phyloP scores from a whole-genome alignment of 2,329 filamentous ascomycete species.

The Ophiocordyceps camponoti-leonardi region DNA sequence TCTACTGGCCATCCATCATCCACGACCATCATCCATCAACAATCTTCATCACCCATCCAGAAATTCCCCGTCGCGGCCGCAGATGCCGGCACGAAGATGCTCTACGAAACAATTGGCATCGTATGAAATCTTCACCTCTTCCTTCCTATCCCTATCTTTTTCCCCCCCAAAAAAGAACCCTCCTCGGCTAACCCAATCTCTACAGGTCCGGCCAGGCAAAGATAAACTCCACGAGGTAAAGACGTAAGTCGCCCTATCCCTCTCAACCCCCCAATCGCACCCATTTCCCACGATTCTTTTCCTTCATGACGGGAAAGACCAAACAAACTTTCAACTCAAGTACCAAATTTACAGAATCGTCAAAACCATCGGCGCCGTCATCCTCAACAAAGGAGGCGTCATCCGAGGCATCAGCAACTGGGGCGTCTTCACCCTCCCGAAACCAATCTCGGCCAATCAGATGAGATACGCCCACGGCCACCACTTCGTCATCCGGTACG shows the following conservation, averaged over 20 bases:
- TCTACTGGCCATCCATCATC: too few relatives aligned
- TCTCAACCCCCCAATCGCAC: too few relatives aligned
- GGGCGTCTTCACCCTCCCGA: constrained; percentile 80
- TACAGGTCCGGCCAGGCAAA: constrained; percentile 78
- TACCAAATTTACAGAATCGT: constrained; percentile 54
- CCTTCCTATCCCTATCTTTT: neutral
- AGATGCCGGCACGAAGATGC: constrained; percentile 42
- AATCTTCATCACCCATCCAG: neutral
- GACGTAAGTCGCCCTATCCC: constrained; percentile 46
- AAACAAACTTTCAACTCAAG: neutral
- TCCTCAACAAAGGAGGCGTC: constrained; percentile 73
- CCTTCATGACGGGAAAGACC: neutral
- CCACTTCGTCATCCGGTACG: constrained; percentile 97
- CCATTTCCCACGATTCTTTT: neutral
- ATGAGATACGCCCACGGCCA: constrained; percentile 71
- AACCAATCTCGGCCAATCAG: constrained; percentile 63
- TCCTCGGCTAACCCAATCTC: constrained; percentile 4
- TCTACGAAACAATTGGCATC: constrained; percentile 95
- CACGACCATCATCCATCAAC: too few relatives aligned
- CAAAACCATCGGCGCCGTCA: constrained; percentile 62
- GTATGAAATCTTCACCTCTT: constrained; percentile 40
- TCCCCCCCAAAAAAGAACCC: neutral
- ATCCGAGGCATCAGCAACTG: constrained; percentile 89
- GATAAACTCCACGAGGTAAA: constrained; percentile 79
- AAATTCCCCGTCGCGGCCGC: constrained; percentile 2